Conservation (phyloP, 2,329 filamentous ascomycete genomes). For the Penicillium sp. region DNA sequence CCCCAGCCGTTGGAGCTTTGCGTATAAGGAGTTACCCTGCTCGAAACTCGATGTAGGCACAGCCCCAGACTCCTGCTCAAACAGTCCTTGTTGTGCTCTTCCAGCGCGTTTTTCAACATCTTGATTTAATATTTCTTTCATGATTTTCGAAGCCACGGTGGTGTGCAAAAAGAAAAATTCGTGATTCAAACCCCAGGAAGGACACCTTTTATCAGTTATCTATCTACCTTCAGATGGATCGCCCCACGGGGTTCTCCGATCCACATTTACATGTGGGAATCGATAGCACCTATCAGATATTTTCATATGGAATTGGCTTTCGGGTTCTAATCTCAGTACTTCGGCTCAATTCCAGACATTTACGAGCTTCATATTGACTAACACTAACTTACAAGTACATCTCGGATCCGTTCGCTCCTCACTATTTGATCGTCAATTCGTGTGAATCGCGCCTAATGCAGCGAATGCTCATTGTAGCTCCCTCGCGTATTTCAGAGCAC, state of each 20-base stretch:
- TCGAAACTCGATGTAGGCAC: slow-evolving; percentile 63
- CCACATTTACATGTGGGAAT: not conserved
- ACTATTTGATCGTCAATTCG: not conserved
- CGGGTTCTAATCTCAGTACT: not conserved
- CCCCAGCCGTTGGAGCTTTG: slow-evolving; percentile 64
- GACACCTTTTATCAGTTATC: slow-evolving; percentile 3
- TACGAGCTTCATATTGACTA: not conserved
- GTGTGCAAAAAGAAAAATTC: not conserved
- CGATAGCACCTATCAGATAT: not conserved
- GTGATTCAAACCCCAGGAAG: not conserved
- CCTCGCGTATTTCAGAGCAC: not conserved
- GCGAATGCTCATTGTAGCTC: not conserved
- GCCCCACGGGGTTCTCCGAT: slow-evolving; percentile 18
- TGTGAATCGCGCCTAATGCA: not conserved
- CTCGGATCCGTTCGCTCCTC: not conserved
- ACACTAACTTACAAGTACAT: not conserved
- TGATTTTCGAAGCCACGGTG: not conserved
- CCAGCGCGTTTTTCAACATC: slow-evolving; percentile 19
- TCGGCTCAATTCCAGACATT: not conserved
- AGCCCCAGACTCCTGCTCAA: slow-evolving; percentile 39
- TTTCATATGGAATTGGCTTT: not conserved
- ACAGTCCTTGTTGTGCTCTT: slow-evolving; percentile 2
- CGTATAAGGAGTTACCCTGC: slow-evolving; percentile 59
- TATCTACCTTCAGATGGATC: not conserved
- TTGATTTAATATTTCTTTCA: not conserved